A percentile compares a stretch with the other conserved stretches of the same genome.
phyloP scores from a whole-genome alignment of 2,329 filamentous ascomycete species.

The Cryoendolithus antarcticus region DNA sequence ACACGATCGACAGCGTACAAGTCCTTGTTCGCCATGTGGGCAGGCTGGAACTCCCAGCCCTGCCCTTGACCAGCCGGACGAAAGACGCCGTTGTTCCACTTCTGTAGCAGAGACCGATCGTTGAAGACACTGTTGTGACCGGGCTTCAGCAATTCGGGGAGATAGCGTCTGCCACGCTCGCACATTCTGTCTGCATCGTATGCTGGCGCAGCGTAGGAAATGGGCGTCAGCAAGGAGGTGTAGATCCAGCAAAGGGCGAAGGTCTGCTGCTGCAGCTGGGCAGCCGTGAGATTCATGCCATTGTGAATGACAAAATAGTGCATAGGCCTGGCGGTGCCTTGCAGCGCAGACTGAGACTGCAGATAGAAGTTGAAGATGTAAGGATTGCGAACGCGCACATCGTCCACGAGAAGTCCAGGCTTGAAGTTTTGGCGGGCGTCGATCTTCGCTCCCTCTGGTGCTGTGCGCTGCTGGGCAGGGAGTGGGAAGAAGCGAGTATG shows the following conservation, averaged over 20 bases:
- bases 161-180: constrained; percentile 21
- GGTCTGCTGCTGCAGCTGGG: constrained; percentile 3
- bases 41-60: too few relatives aligned
- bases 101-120: too few relatives aligned
- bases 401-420: too few relatives aligned
- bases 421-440: too few relatives aligned
- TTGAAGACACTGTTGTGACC: too few relatives aligned
- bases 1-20: too few relatives aligned
- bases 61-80: too few relatives aligned
- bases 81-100: too few relatives aligned
- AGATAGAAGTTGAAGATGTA: constrained; percentile 11
- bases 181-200: constrained; percentile 28
- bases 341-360: constrained; percentile 12
- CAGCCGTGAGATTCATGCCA: not conserved
- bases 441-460: too few relatives aligned
- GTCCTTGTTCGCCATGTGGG: too few relatives aligned
- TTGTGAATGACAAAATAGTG: constrained; percentile 53
- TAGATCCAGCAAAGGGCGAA: constrained; percentile 21
- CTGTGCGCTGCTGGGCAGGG: too few relatives aligned
- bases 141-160: not conserved
- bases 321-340: constrained; percentile 62
- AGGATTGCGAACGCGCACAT: not conserved
- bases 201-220: constrained; percentile 23
- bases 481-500: too few relatives aligned
- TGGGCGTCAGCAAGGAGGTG: constrained; percentile 14